Base-by-base conservation (phyloP, 441 rosid genomes). In the Populus hybrid region DNA sequence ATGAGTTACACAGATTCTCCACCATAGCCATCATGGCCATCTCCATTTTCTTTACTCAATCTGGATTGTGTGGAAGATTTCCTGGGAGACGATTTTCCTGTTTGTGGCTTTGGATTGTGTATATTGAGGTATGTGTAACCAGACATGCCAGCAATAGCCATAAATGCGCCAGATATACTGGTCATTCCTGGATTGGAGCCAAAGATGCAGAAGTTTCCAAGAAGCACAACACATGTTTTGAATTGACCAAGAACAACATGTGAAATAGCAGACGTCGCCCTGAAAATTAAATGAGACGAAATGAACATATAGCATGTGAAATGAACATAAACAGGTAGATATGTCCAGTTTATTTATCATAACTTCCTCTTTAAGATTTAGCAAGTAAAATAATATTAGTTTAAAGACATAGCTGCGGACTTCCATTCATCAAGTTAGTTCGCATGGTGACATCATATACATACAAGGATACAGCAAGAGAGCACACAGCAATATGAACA, bases 191-290 rank as follows among this genome's bases (percentile, higher is more conserved):
- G 95, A 80, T 91, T 89, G 18, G 95, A 85, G 29, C 85, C 78
- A 26, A 91, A 90, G 24, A 91, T 67, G 78, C 89, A 90, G 78
- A 76, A 90, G 73, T 87, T 90, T 35, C 95, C 93, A 0, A 91
- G 87, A 76, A 90, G 91, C 72, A 91, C 79, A 61, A 91, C 83
- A 28, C 95, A 91, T 1, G 93, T 91, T 79, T 91, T 91, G 86
- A 91, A 91, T 74, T 91, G 92, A 75, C 95, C 93, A 6, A 90
- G 92, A 64, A 91, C 92, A 10, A 88, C 95, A 29, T 91, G 95
- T 29, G 95, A 86, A 64, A 86, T 82, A 36, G 95, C 92, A 33
- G 93, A 90, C 11, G 95, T 90, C 59, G 93, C 95, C 81, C 95
- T 90, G 90, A 35, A 79, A 81, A 72, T 35, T 10, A 12, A 75